Conservation (phyloP, 257 asterid species). For the Rehmannia glutinosa region DNA sequence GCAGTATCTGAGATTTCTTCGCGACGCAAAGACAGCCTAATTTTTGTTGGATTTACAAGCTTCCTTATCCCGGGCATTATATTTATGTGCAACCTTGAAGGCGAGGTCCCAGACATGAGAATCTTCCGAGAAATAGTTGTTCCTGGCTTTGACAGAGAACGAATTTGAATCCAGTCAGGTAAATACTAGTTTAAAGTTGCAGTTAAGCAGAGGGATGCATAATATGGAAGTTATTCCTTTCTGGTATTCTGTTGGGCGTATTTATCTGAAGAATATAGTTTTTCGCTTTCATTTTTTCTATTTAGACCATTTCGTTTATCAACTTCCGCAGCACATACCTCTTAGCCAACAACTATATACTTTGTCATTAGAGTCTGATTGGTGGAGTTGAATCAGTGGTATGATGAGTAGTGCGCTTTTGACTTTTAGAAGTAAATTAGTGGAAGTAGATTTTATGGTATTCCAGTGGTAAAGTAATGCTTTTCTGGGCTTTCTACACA, state of each 20-base stretch:
- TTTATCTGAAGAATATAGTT: not conserved
- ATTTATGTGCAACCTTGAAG: slow-evolving; percentile 62
- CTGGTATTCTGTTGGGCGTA: not conserved
- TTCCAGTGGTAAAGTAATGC: not conserved
- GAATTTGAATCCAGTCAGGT: slow-evolving; percentile 81
- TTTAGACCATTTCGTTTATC: not conserved
- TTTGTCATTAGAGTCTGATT: not conserved
- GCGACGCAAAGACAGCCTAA: slow-evolving; percentile 53
- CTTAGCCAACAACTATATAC: not conserved
- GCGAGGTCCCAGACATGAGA: slow-evolving; percentile 48
- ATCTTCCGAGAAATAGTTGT: slow-evolving; percentile 70
- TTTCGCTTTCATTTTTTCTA: not conserved
- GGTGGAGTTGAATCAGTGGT: slow-evolving; percentile 4
- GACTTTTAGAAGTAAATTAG: not conserved
- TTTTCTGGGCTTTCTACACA: not conserved
- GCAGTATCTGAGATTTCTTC: slow-evolving; percentile 63
- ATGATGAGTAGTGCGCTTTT: slow-evolving; percentile 1
- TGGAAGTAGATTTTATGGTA: not conserved
- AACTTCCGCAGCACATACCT: not conserved
- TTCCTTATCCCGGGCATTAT: slow-evolving; percentile 82
- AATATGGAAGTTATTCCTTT: not conserved
- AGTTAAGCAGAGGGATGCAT: slow-evolving; percentile 4
- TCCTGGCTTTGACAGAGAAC: slow-evolving; percentile 73
- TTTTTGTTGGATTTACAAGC: slow-evolving; percentile 75
- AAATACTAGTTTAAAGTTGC: slow-evolving; percentile 12